Evolutionary conservation across 495 filamentous ascomycete species (phyloP).

Genomic region (Podospora appendiculata): DNA sequence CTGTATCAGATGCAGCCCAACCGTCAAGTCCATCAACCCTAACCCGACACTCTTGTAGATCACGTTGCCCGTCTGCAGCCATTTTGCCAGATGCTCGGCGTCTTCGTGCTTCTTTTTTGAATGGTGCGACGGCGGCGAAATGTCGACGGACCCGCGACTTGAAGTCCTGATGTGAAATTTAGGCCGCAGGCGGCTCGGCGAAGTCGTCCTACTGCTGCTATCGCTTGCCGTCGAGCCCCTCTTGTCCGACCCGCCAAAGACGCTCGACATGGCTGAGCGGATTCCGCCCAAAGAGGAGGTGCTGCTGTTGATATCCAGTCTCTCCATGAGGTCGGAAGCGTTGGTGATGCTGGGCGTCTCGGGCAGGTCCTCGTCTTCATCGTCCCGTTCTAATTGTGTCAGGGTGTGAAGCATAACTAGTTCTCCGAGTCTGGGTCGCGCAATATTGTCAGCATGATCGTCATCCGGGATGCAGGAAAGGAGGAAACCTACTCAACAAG

Average conservation of each 20-base stretch:
- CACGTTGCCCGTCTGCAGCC: slow-evolving; percentile 76
- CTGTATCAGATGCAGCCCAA: slow-evolving; percentile 66
- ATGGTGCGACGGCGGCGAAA: slow-evolving; percentile 19
- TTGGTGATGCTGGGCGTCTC: not conserved
- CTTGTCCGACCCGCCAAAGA: slow-evolving; percentile 9
- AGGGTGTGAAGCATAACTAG: slow-evolving; percentile 54
- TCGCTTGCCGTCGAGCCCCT: not conserved
- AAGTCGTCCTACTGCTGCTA: slow-evolving; percentile 15
- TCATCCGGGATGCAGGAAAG: not conserved
- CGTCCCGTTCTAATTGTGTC: not conserved
- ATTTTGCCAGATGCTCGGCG: slow-evolving; percentile 54
- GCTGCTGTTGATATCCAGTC: slow-evolving; percentile 1
- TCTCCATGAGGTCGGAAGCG: not conserved
- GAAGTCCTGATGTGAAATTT: not conserved
- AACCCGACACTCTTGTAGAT: slow-evolving; percentile 79
- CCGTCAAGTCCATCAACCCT: slow-evolving; percentile 71
- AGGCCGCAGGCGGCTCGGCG: slow-evolving; percentile 9
- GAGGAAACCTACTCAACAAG: slow-evolving; percentile 56
- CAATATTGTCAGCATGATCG: not conserved
- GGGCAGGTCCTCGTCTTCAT: not conserved
- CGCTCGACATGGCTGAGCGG: slow-evolving; percentile 17
- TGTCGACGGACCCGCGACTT: not conserved
- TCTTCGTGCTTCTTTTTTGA: slow-evolving; percentile 24
- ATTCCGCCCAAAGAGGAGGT: not conserved
- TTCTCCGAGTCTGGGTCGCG: slow-evolving; percentile 50